Base-by-base conservation (phyloP, 805 yeast species). In the Saturnispora halmiae region DNA sequence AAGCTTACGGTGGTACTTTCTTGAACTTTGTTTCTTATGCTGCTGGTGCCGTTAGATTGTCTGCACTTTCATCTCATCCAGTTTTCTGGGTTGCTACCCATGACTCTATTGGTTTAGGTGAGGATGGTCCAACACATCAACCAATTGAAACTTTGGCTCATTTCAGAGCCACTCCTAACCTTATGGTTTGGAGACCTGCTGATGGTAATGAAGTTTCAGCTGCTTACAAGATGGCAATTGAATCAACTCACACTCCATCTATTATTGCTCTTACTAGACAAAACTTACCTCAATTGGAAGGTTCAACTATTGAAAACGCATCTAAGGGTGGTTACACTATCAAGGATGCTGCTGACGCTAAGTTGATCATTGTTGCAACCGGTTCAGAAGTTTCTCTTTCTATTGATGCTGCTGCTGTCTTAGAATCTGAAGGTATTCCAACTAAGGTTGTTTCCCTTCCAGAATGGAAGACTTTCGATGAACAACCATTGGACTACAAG, bases 1-100 rank as follows among this genome's bases (percentile, higher is more conserved):
- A 79, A 66, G 80, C 87, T 54, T 88, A 79, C 70, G 96, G 96
- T 65, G 97, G 95, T 68, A 90, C 98, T 59, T 90, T 90, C 87
- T 74, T 90, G 66, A 90, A 92, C 79, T 90, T 90, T 55, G 80
- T 74, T 48, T 73, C 79, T 10, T 82, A 82, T 57, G 92, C 87
- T 52, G 76, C 88, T 31, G 92, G 92, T 71, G 87, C 94, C 55
- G 77, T 82, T 40, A 79, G 94, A 76, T 73, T 83, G 60, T 72
- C 90, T 43, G 90, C 94, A 43, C 67, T 83, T 49, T 80, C 90
- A 43, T 85, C 83, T 53, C 84, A 78, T 60, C 92, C 90, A 51
- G 77, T 82, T 53, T 72, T 77, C 54, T 82, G 88, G 85, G 86
- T 83, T 49, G 92, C 92, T 47, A 83, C 94, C 46, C 94, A 83